Conservation (phyloP, 2,329 filamentous ascomycete species). For the Penicillium freii region DNA sequence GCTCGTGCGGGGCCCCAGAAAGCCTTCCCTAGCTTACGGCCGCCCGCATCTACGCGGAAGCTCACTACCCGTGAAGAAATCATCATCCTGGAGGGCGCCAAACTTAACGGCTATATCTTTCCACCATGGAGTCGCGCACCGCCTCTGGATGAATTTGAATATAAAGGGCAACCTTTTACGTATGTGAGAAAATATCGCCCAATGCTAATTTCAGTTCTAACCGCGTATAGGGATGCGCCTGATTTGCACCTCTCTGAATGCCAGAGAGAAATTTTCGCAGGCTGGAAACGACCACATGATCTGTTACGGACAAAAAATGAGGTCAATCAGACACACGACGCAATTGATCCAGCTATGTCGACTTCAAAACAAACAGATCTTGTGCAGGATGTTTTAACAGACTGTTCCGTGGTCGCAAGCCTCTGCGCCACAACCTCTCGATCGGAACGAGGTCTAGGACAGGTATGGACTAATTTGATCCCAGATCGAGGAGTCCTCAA, state of each 20-base stretch:
- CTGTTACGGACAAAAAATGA: conserved; percentile 51
- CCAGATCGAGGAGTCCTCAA: background rate
- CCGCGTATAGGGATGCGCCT: conserved; percentile 60
- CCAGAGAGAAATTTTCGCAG: conserved; percentile 73
- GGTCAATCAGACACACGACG: conserved; percentile 20
- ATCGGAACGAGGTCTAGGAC: conserved; percentile 64
- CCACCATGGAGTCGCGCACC: conserved; percentile 77
- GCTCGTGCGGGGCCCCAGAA: conserved; percentile 21
- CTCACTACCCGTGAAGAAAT: conserved; percentile 70
- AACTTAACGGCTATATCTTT: conserved; percentile 78
- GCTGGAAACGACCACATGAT: conserved; percentile 76
- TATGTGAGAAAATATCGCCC: conserved; percentile 44
- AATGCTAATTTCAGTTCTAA: conserved; percentile 21
- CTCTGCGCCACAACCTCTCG: conserved; percentile 77
- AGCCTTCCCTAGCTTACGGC: conserved; percentile 37
- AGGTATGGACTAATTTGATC: conserved; percentile 50
- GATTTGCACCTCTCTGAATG: conserved; percentile 69
- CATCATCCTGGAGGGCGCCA: conserved; percentile 73
- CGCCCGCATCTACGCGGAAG: conserved; percentile 56
- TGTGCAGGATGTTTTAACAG: conserved; percentile 91
- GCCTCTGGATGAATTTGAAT: conserved; percentile 59
- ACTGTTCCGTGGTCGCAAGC: conserved; percentile 96
- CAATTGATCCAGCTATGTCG: conserved; percentile 54
- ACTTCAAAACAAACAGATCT: conserved; percentile 67
- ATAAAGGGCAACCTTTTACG: conserved; percentile 59